These are phyloP conservation scores for Cocos nucifera DNA, from an alignment of 176 grass and related monocot genomes.

Conservation along the genomic window DNA sequence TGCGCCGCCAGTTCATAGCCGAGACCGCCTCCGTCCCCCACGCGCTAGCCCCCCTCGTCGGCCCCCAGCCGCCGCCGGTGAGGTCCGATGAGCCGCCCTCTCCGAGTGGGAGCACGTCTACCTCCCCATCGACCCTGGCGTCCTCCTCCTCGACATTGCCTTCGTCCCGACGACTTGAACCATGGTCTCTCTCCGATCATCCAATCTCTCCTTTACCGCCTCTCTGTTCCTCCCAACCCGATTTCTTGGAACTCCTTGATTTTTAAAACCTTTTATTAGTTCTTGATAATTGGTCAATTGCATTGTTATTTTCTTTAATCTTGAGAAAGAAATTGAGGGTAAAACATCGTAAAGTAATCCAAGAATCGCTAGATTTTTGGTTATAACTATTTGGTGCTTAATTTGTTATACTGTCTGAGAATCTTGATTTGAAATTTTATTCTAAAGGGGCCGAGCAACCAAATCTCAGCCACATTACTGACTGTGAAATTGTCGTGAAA, in stretches of 20 bases:
- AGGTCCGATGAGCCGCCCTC: conserved; percentile 31
- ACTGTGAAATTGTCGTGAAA: too few species aligned
- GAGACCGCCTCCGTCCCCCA: conserved; percentile 22
- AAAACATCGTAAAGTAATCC: too few species aligned
- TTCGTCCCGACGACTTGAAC: conserved; percentile 79
- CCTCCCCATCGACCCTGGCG: conserved; percentile 73
- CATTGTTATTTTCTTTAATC: too few species aligned
- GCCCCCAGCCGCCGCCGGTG: conserved; percentile 15
- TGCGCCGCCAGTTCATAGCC: conserved; percentile 31
- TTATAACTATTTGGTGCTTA: too few species aligned
- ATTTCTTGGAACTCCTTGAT: not conserved
- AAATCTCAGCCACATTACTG: too few species aligned
- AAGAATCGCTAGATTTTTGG: too few species aligned
- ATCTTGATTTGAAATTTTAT: too few species aligned
- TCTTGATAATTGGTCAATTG: too few species aligned
- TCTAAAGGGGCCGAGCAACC: too few species aligned
- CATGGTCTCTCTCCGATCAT: conserved; percentile 31
- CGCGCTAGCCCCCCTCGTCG: conserved; percentile 8
- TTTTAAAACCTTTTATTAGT: not conserved
- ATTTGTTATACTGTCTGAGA: too few species aligned
- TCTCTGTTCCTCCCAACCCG: too few species aligned
- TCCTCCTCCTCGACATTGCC: conserved; percentile 92
- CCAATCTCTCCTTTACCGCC: not conserved
- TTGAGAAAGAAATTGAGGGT: too few species aligned
- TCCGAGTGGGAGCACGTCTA: conserved; percentile 82